A percentile compares a stretch with the other conserved stretches of the same genome.
Conservation (phyloP, 2,329 filamentous ascomycete genomes). For the Pseudomassariella vexata region DNA sequence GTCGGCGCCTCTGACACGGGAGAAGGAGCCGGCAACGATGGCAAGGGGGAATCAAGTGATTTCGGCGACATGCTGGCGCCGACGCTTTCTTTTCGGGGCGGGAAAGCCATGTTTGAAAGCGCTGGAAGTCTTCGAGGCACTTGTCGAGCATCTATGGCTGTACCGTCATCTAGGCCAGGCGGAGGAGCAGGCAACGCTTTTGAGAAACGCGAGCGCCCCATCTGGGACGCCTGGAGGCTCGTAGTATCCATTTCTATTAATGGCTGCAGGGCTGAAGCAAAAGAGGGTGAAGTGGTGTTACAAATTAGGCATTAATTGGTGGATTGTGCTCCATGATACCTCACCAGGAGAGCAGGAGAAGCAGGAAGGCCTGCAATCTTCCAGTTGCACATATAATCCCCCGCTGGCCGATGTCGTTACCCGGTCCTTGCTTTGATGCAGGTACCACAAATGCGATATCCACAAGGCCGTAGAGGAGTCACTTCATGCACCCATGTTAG, state of each 20-base stretch:
- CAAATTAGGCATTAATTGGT: too few relatives aligned
- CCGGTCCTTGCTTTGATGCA: constrained; percentile 8
- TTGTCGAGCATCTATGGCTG: constrained; percentile 13
- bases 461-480: constrained; percentile 1
- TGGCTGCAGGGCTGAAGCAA: too few relatives aligned
- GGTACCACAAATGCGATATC: constrained; percentile 6
- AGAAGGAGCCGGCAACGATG: constrained; percentile 19
- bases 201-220: constrained; percentile 49
- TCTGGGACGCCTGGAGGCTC: constrained; percentile 25
- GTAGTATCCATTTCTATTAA: constrained; percentile 15
- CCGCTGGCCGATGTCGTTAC: not conserved
- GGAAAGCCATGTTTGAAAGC: constrained; percentile 13
- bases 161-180: constrained; percentile 18
- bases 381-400: constrained; percentile 7
- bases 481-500: too few relatives aligned
- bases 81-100: constrained; percentile 21
- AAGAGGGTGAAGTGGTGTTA: too few relatives aligned
- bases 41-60: constrained; percentile 23
- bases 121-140: constrained; percentile 17
- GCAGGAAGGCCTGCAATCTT: not conserved
- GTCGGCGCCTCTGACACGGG: constrained; percentile 10
- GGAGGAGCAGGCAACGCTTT: constrained; percentile 52
- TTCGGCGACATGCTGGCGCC: constrained; percentile 17
- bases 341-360: not conserved
- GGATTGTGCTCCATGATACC: too few relatives aligned